Base-by-base conservation (phyloP, 331 rosid genomes). In the Pyracantha coccinea region DNA sequence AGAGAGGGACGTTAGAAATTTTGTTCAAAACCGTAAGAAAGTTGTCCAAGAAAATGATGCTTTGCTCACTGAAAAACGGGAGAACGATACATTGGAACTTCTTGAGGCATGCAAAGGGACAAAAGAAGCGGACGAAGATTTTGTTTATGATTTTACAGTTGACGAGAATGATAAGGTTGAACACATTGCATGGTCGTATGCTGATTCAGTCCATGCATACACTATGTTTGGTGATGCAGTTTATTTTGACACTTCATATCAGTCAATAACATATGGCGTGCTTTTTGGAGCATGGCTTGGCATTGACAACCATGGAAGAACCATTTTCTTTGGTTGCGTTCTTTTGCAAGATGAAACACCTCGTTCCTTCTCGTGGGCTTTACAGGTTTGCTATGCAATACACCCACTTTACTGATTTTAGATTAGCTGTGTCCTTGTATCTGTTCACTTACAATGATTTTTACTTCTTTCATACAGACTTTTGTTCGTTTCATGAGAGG, bases 201-300 rank as follows among this genome's bases (percentile, higher is more conserved):
- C 86, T n/a, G 87, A 85, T 63, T 92, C 96, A 6, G 82, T 92
- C 77, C 86, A 84, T 71, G 92, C 89, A 4, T 87, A 86, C 68
- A 73, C 73, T 55, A 32, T 92, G 86, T 92, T 83, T 77, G 97
- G 97, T 14, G 97, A 94, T 74, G 96, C 87, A n/a, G 90, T 94
- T 66, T 89, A 88, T 83, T 92, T 94, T 73, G 91, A 92, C 85
- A 83, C 93, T 59, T 45, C 89, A 52, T 87, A 88, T 74, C 87
- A 89, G 68, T 94, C 97, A 12, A 84, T 90, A 78, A 90, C 97
- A 11, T 92, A 94, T 63, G 97, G 97, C 45, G 73, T 92, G 86
- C 87, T 83, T 70, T 89, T 94, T 78, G 99, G 99, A 79, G 93
- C 78, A 47, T 94, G 96, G 99, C 88, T 94, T 89, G 99, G 99